Evolutionary conservation across 208 protist genomes (phyloP).

Genomic region (Acanthamoeba quina): DNA sequence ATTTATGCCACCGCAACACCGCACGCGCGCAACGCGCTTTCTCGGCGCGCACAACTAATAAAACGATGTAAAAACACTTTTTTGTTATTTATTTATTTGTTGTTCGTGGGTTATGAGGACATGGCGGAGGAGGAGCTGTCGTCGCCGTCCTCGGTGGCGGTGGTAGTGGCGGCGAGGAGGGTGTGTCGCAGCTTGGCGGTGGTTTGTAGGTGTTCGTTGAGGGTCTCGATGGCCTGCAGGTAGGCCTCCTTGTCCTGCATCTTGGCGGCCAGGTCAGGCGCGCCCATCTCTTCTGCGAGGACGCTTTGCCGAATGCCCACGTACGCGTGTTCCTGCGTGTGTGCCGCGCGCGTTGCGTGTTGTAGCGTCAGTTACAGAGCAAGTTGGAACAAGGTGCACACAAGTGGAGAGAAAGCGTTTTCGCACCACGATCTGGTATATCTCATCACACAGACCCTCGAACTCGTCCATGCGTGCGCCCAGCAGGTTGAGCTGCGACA

Average conservation of each 20-base stretch:
- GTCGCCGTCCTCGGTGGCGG: neutral
- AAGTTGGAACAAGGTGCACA: no score
- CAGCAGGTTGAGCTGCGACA: neutral
- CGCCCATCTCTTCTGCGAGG: neutral
- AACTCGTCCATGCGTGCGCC: constrained; percentile 32
- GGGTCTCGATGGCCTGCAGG: neutral
- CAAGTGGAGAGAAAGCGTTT: neutral
- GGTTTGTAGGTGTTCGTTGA: neutral
- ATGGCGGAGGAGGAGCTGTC: neutral
- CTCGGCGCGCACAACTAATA: neutral
- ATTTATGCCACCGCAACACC: neutral
- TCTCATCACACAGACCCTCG: neutral
- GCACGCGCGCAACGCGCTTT: neutral
- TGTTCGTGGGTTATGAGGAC: neutral
- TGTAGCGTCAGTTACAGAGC: neutral
- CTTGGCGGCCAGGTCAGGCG: neutral
- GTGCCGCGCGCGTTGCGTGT: no score
- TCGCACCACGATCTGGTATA: neutral
- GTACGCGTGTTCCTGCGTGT: neutral
- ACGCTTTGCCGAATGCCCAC: neutral
- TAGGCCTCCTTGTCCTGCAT: constrained; percentile 4
- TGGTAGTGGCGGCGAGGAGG: neutral
- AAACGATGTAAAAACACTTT: neutral
- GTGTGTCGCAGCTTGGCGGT: neutral
- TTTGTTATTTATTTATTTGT: neutral